Conservation (phyloP, 371 early-diverging fungal species). For the Choanephora cucurbitarum region DNA sequence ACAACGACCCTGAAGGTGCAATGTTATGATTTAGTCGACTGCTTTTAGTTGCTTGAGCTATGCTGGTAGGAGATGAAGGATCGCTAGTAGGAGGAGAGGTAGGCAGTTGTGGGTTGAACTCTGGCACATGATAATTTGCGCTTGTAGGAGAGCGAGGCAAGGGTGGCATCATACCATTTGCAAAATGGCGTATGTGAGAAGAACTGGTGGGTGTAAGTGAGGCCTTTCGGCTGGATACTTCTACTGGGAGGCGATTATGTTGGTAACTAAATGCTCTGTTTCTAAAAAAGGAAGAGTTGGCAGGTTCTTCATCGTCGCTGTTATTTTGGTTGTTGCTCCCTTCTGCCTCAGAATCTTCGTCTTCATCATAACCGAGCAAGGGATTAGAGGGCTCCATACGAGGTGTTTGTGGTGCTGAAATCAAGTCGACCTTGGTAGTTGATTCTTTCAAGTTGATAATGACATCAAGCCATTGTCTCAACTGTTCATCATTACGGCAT, state of each 20-base stretch:
- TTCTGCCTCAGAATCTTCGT: conserved; percentile 15
- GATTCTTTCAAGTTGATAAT: conserved; percentile 61
- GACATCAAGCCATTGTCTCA: conserved; percentile 77
- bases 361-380: conserved; percentile 33
- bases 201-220: conserved; percentile 4
- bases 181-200: conserved; percentile 16
- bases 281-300: conserved; percentile 9
- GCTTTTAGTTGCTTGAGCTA: conserved; percentile 12
- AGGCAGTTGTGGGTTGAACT: conserved; percentile 27
- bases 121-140: conserved; percentile 1
- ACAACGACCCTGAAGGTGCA: conserved; percentile 21
- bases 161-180: conserved; percentile 42
- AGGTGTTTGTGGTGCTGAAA: conserved; percentile 25
- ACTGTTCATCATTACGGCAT: conserved; percentile 90
- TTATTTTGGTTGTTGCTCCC: conserved; percentile 6
- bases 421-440: conserved; percentile 19
- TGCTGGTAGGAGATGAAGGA: conserved; percentile 46
- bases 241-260: conserved; percentile 15
- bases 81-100: conserved; percentile 53
- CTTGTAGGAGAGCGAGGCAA: conserved; percentile 44
- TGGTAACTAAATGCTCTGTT: conserved; percentile 22
- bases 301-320: conserved; percentile 22
- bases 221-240: conserved; percentile 13
- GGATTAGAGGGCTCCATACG: conserved; percentile 12
- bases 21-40: conserved; percentile 19